Evolutionary conservation across 345 rosid species (phyloP).

Genomic region (Brassica rapa): DNA sequence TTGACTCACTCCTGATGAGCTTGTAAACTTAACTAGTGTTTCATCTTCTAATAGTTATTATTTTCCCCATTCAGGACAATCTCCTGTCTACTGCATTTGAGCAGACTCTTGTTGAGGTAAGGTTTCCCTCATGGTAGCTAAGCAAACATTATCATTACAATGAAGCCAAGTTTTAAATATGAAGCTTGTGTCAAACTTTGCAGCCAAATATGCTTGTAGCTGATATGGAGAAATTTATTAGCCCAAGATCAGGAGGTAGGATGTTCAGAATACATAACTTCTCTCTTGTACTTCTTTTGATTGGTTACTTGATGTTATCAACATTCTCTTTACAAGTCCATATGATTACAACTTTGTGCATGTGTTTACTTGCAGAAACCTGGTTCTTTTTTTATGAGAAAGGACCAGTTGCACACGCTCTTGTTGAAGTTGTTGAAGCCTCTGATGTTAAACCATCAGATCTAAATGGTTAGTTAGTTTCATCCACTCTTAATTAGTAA

Average conservation of each 20-base stretch:
- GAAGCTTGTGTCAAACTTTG: slow-evolving; percentile 31
- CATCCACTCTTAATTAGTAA: neutral
- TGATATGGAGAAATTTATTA: slow-evolving; percentile 80
- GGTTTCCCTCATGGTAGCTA: slow-evolving; percentile 12
- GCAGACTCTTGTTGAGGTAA: slow-evolving; percentile 81
- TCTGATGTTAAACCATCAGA: slow-evolving; percentile 83
- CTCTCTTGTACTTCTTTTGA: neutral
- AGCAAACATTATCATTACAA: neutral
- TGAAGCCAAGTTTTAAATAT: neutral
- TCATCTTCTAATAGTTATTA: slow-evolving; percentile 10
- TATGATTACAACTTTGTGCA: neutral
- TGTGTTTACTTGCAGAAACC: slow-evolving; percentile 51
- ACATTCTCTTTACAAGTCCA: neutral
- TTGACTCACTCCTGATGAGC: slow-evolving; percentile 6
- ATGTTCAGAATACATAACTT: neutral
- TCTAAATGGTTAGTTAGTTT: slow-evolving; percentile 64
- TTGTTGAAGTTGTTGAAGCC: slow-evolving; percentile 85
- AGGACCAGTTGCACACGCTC: slow-evolving; percentile 69
- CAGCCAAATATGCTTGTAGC: slow-evolving; percentile 99
- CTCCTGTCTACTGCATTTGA: slow-evolving; percentile 86
- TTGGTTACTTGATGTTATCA: neutral
- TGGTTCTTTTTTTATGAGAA: slow-evolving; percentile 89
- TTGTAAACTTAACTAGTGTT: slow-evolving; percentile 39
- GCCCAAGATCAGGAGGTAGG: slow-evolving; percentile 58
- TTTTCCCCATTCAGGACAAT: slow-evolving; percentile 63